A percentile compares a stretch with the other conserved stretches of the same genome.
phyloP scores from a whole-genome alignment of 768 basidiomycete species.

The Leucogyrophana mollusca region DNA sequence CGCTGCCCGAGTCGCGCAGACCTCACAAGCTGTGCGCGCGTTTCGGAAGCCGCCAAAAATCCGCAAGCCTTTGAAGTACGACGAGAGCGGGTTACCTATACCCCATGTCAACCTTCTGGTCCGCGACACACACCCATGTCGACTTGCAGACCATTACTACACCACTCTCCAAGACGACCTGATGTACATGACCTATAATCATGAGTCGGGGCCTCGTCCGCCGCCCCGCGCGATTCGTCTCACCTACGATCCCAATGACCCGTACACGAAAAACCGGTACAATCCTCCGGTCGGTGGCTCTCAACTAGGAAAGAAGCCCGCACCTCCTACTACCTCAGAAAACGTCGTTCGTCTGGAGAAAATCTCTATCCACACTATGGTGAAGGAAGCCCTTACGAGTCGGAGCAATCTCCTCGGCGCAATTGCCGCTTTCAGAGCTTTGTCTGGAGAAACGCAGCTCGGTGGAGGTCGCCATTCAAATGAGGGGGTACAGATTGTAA shows the following conservation, averaged over 20 bases:
- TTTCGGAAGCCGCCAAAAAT: constrained; percentile 56
- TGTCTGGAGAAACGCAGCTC: constrained; percentile 78
- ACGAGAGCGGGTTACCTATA: constrained; percentile 64
- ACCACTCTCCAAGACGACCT: constrained; percentile 80
- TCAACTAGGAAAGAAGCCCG: constrained; percentile 62
- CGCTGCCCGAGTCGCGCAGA: constrained; percentile 7
- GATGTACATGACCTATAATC: constrained; percentile 93
- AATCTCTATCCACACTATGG: constrained; percentile 84
- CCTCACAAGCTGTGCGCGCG: constrained; percentile 35
- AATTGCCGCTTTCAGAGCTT: constrained; percentile 82
- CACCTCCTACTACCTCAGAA: constrained; percentile 63
- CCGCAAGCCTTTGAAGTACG: constrained; percentile 41
- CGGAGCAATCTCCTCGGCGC: constrained; percentile 77
- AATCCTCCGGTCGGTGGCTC: constrained; percentile 75
- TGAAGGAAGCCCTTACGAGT: constrained; percentile 74
- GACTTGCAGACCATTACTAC: constrained; percentile 84
- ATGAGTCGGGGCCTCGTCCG: constrained; percentile 57
- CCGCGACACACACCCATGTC: constrained; percentile 69
- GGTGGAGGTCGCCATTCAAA: constrained; percentile 70
- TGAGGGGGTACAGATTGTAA: constrained; percentile 78
- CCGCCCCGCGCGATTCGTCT: constrained; percentile 59
- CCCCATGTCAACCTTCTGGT: constrained; percentile 67
- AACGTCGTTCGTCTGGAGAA: constrained; percentile 77
- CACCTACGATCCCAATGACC: constrained; percentile 72
- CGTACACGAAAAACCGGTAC: constrained; percentile 77